Base-by-base conservation (phyloP, 345 rosid species). In the Syzygium aromaticum region DNA sequence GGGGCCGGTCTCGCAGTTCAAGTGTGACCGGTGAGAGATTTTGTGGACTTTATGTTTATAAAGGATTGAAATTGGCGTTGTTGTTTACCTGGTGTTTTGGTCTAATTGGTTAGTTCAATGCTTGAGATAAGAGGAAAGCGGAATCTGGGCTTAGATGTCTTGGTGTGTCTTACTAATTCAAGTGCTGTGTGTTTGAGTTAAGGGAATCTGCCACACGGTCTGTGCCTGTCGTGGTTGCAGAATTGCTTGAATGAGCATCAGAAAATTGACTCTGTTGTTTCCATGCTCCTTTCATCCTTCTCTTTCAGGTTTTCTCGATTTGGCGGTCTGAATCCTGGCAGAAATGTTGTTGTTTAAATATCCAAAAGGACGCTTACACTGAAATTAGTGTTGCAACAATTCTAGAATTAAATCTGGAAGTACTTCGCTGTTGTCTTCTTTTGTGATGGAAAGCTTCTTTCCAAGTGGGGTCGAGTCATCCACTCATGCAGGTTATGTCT, bases 1-100 rank as follows among this genome's bases (percentile, higher is more conserved):
- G 86, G 94, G 94, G 46, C 91, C 98, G 7, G 99, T 93, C 61
- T 93, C 96, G 5, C 96, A 92, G 93, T 95, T 96, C 73, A 95
- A 97, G 87, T 95, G 96, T 51, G 92, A 88, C 86, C 94, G 97
- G 99, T 96, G 91, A 90, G 97, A 57, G 43, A 38, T 52, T 49
- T 83, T 88, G 86, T 21, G 30, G 64, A 52, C 59, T 82, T 61
- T 33, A n/a, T 87, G 7, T 40, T 85, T 54, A 14, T 2, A 2
- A 14, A 33, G 80, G 1, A 73, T 33, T 11, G 11, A 73, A 22
- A 17, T 38, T 67, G n/a, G 3, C 86, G 64, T 8, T 43, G 53
- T 64, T 73, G 40, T 73, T 33, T 73, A 9, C 25, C 80, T 38
- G 7, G 80, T 19, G 49, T 38, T 19, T 38, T 73, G 21, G 78